A percentile compares a stretch with the other conserved stretches of the same genome.
Conservation (phyloP, 2,329 filamentous ascomycete species). For the Rutstroemia sydowiana region DNA sequence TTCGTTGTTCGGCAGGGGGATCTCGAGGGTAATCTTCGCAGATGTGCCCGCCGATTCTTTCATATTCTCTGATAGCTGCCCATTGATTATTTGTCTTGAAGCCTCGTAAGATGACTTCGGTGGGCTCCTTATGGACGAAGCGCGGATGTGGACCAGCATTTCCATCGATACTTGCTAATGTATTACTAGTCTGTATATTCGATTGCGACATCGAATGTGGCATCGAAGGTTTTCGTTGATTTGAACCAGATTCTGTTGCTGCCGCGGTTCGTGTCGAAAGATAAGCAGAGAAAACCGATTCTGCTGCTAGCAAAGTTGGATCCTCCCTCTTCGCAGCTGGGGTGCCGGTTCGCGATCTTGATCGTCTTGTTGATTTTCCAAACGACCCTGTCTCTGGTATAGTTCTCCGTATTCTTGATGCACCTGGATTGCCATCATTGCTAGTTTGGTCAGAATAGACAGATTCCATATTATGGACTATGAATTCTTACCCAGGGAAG, state of each 20-base stretch:
- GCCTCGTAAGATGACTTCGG: conserved; percentile 80
- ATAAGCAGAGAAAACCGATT: conserved; percentile 55
- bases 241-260: conserved; percentile 26
- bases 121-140: conserved; percentile 45
- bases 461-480: conserved; percentile 3
- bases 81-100: conserved; percentile 67
- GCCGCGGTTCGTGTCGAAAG: conserved; percentile 36
- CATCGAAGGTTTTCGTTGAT: conserved; percentile 28
- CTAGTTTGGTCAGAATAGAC: conserved; percentile 30
- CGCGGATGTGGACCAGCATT: conserved; percentile 20
- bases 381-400: conserved; percentile 58
- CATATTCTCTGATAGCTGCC: conserved; percentile 83
- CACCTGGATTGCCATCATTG: conserved; percentile 44
- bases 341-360: conserved; percentile 53
- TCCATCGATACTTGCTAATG: conserved; percentile 23
- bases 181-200: conserved; percentile 31
- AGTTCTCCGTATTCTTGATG: conserved; percentile 43
- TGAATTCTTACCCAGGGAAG: conserved; percentile 48
- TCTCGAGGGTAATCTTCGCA: conserved; percentile 90
- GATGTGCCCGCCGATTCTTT: conserved; percentile 76
- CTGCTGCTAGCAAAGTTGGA: conserved; percentile 53
- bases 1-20: conserved; percentile 61
- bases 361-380: conserved; percentile 58
- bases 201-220: conserved; percentile 29
- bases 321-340: conserved; percentile 46